Base-by-base conservation (phyloP, 345 rosid genomes). In the Carallia brachiata region DNA sequence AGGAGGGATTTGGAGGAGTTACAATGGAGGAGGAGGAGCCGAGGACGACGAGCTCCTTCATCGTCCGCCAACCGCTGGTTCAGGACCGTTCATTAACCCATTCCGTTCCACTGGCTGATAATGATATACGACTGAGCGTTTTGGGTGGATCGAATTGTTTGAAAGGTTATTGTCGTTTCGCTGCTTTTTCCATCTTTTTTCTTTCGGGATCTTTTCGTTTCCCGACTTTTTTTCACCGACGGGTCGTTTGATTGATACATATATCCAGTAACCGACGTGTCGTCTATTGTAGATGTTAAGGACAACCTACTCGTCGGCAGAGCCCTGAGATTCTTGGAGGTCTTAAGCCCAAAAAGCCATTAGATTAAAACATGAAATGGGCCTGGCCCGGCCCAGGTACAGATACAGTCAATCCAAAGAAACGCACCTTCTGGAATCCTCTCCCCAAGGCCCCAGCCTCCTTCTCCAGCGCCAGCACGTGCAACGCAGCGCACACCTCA, bases 31-130 rank as follows among this genome's bases (percentile, higher is more conserved):
- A 50, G 79, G 90, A 63, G 70, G 83, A 73, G 73, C 92, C 83
- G 28, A 83, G 87, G 83, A 89, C 73, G 75, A 86, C 83, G 52
- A 88, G 81, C 73, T 82, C 78, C 62, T 77, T 82, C 97, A 92
- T 92, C 75, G 78, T 86, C 65, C 68, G 78, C 80, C 72, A 80
- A 77, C 81, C 67, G 87, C 78, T 78, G 36, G 54, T 30, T 59
- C 62, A 23, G 62, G 23, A 0, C 16, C 8, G 16, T 44, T 44
- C 17, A 2, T 37, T 37, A 37, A 37, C 40, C 40, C 40, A 5
- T 37, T 27, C 2, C 31, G 5, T 17, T 27, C 2, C 31, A 2
- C 12, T 18, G 56, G 67, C 23, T 28, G 55, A 63, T n/a, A n/a
- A n/a, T n/a, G n/a, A n/a, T 48, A 58, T 31, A 23, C 39, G 31